phyloP scores from a whole-genome alignment of 2,329 filamentous ascomycete species.

The Penicillium sclerotigenum region DNA sequence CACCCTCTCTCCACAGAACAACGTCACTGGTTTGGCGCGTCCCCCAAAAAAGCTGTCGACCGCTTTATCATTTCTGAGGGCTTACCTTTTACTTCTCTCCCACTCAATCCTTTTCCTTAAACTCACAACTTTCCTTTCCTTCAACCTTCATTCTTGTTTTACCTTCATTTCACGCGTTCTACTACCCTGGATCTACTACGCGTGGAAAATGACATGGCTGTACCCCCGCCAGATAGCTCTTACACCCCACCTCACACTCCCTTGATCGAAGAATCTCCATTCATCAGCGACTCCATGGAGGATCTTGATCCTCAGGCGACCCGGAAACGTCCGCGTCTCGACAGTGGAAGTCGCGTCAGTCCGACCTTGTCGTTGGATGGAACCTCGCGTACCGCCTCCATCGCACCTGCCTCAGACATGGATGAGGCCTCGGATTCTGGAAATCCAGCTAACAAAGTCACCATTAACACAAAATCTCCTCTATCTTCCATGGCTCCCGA shows the following conservation, averaged over 20 bases:
- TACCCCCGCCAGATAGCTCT: conserved; percentile 46
- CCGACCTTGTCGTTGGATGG: conserved; percentile 35
- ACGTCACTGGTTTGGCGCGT: conserved; percentile 23
- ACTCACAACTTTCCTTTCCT: neutral
- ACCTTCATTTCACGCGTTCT: conserved; percentile 3
- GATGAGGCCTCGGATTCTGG: conserved; percentile 30
- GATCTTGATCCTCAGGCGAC: conserved; percentile 38
- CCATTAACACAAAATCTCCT: conserved; percentile 48
- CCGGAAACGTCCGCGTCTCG: conserved; percentile 49
- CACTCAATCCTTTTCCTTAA: conserved; percentile 1
- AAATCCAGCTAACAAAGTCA: conserved; percentile 45
- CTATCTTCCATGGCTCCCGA: conserved; percentile 19
- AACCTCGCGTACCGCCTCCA: conserved; percentile 22
- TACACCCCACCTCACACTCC: conserved; percentile 39
- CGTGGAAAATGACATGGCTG: conserved; percentile 45
- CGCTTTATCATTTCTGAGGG: conserved; percentile 5
- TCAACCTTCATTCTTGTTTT: conserved; percentile 3
- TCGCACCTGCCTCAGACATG: conserved; percentile 28
- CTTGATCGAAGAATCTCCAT: conserved; percentile 23
- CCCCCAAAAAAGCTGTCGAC: conserved; percentile 22
- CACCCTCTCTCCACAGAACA: conserved; percentile 15
- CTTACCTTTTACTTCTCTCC: neutral
- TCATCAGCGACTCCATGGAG: conserved; percentile 41
- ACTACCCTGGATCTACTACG: neutral
- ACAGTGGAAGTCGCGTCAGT: conserved; percentile 41